These are phyloP conservation scores for Apium graveolens DNA, from an alignment of 129 eudicot species.

Conservation along the genomic window DNA sequence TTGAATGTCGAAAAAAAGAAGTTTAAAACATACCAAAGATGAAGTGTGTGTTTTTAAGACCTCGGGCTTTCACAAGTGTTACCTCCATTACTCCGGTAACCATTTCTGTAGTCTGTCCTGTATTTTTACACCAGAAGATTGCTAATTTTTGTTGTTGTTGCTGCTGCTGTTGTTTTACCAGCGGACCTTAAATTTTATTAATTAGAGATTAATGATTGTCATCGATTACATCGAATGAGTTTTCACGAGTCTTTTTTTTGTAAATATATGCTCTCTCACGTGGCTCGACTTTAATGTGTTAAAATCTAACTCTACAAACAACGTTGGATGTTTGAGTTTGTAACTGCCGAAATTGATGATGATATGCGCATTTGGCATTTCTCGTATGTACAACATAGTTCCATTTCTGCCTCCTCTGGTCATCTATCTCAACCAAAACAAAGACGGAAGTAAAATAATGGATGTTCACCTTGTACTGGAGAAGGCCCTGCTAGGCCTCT, in stretches of 20 bases:
- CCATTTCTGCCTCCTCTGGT: not conserved
- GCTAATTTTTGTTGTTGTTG: not conserved
- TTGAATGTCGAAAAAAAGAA: not conserved
- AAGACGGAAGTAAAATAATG: conserved; percentile 20
- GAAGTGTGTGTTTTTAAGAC: conserved; percentile 47
- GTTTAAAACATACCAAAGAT: conserved; percentile 20
- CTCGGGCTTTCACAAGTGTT: conserved; percentile 40
- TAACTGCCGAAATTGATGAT: too few relatives aligned
- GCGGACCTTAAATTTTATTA: not conserved
- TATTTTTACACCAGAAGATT: not conserved
- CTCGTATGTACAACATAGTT: too few relatives aligned
- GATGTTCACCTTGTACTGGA: conserved; percentile 56
- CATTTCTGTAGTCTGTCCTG: conserved; percentile 33
- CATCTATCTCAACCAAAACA: not conserved
- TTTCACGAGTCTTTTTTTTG: too few relatives aligned
- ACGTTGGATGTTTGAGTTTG: too few relatives aligned
- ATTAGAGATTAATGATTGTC: too few relatives aligned
- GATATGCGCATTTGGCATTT: too few relatives aligned
- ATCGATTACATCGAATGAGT: too few relatives aligned
- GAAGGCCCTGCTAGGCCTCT: conserved; percentile 49
- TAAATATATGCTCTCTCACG: too few relatives aligned
- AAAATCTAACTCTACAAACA: too few relatives aligned
- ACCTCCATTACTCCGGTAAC: conserved; percentile 63
- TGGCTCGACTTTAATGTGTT: too few relatives aligned
- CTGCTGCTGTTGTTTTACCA: not conserved